Evolutionary conservation across 192 early-diverging fungal species (phyloP).

Genomic region (Entomortierella parvispora): DNA sequence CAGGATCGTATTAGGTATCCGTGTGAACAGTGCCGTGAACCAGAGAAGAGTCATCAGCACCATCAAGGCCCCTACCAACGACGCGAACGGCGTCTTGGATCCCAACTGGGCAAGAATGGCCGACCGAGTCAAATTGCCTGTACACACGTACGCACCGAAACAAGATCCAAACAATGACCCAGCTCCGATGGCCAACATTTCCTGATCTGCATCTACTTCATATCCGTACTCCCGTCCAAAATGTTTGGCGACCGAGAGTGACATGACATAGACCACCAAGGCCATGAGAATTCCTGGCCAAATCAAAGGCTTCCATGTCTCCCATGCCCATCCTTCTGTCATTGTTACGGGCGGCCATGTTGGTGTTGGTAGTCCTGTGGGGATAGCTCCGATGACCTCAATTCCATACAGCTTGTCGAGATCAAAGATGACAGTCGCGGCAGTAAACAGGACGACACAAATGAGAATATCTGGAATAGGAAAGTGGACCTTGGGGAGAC

Average conservation of each 20-base stretch:
- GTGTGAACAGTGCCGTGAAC: conserved; percentile 48
- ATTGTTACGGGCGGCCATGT: conserved; percentile 21
- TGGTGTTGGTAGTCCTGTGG: conserved; percentile 36
- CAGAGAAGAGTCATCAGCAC: conserved; percentile 39
- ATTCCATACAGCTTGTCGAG: conserved; percentile 31
- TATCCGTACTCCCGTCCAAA: conserved; percentile 48
- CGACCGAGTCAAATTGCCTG: conserved; percentile 42
- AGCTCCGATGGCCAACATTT: conserved; percentile 47
- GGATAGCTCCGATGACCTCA: conserved; percentile 46
- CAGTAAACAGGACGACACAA: conserved; percentile 47
- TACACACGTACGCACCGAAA: conserved; percentile 42
- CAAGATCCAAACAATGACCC: conserved; percentile 46
- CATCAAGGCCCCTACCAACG: conserved; percentile 28
- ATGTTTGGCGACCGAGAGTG: conserved; percentile 47
- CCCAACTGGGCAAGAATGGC: conserved; percentile 42
- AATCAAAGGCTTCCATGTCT: conserved; percentile 19
- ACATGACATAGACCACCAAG: conserved; percentile 50
- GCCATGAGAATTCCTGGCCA: conserved; percentile 49
- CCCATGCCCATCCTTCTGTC: conserved; percentile 3
- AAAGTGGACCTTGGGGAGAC: conserved; percentile 32
- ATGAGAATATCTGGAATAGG: conserved; percentile 51
- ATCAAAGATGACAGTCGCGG: conserved; percentile 29
- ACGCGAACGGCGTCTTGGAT: conserved; percentile 37
- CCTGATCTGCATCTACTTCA: conserved; percentile 50
- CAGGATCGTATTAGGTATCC: conserved; percentile 41